phyloP scores from a whole-genome alignment of 768 basidiomycete genomes.

The Boletus rubroflammeus region DNA sequence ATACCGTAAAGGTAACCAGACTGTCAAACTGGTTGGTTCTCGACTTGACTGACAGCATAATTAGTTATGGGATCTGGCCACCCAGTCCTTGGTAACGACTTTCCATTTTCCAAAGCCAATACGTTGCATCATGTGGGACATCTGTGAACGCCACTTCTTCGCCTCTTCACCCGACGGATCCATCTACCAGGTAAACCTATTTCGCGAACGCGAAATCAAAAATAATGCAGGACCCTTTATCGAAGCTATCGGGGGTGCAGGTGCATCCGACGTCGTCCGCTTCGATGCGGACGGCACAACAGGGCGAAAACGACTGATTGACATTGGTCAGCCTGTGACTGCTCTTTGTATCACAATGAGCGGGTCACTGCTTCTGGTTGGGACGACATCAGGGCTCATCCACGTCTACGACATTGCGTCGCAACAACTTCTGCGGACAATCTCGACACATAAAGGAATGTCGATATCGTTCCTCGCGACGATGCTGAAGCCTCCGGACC shows the following conservation, averaged over 20 bases:
- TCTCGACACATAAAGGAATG: conserved; percentile 65
- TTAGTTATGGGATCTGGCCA: conserved; percentile 79
- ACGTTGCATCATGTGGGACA: conserved; percentile 67
- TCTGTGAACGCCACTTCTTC: conserved; percentile 86
- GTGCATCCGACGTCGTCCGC: conserved; percentile 65
- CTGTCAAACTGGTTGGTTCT: conserved; percentile 10
- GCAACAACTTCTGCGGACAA: conserved; percentile 82
- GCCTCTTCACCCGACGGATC: conserved; percentile 74
- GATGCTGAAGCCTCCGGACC: conserved; percentile 82
- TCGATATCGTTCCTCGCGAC: conserved; percentile 72
- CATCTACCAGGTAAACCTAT: conserved; percentile 78
- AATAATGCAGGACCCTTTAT: conserved; percentile 42
- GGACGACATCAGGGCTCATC: conserved; percentile 69
- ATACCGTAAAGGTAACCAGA: conserved; percentile 77
- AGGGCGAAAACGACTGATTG: conserved; percentile 60
- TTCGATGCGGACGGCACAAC: conserved; percentile 50
- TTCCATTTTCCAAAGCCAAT: conserved; percentile 84
- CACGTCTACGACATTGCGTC: conserved; percentile 86
- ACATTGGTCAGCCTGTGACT: conserved; percentile 67
- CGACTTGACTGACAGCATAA: conserved; percentile 5
- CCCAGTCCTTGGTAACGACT: conserved; percentile 74
- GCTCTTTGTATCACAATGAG: conserved; percentile 74
- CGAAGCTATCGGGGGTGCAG: conserved; percentile 76
- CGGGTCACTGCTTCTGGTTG: conserved; percentile 74
- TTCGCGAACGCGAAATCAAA: conserved; percentile 56